phyloP scores from a whole-genome alignment of 1,284 basidiomycete species.

The Psilocybe mexicana region DNA sequence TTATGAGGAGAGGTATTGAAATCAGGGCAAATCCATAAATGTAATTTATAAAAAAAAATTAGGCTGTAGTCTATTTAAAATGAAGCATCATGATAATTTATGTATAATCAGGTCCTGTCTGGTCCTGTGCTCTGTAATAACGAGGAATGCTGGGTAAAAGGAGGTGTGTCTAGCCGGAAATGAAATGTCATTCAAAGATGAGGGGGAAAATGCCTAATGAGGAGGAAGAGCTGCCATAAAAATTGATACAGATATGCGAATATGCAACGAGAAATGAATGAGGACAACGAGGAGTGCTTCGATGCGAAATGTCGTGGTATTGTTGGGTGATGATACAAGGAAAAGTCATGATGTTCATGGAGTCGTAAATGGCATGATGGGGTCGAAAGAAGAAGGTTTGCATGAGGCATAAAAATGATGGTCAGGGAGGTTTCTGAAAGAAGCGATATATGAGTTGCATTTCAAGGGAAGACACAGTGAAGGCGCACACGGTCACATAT shows the following conservation, averaged over 20 bases:
- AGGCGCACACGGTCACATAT: conserved; percentile 42
- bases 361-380: not conserved
- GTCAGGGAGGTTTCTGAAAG: not conserved
- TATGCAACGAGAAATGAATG: not conserved
- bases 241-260: not conserved
- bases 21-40: no score
- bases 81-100: not conserved
- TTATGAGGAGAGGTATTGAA: no score
- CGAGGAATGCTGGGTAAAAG: not conserved
- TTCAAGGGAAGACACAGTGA: not conserved
- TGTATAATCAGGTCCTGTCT: no score
- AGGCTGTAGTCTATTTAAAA: not conserved
- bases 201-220: not conserved
- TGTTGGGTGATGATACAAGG: not conserved
- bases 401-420: not conserved
- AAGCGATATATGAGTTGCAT: not conserved
- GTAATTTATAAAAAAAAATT: not conserved
- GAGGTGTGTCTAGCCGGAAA: not conserved
- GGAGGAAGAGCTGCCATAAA: no score
- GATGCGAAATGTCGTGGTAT: not conserved
- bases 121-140: no score
- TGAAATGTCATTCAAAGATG: not conserved
- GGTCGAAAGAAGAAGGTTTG: not conserved
- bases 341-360: not conserved
- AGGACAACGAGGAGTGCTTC: not conserved